Evolutionary conservation across 306 rosid genomes (phyloP).

Genomic region (Ziziphus jujuba): DNA sequence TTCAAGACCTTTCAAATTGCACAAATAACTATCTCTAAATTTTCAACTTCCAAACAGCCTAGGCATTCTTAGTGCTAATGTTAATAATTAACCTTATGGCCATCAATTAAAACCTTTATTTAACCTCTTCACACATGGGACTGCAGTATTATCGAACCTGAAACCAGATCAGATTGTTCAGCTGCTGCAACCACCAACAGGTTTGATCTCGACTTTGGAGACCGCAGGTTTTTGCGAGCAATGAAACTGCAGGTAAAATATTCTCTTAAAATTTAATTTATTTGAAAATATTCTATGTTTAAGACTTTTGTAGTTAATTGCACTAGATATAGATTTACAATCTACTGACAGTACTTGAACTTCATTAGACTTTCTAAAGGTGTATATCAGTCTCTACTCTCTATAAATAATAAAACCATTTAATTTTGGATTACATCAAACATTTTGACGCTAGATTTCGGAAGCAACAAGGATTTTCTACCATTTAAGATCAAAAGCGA

Average conservation of each 20-base stretch:
- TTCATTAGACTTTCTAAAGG: background rate
- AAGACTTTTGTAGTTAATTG: slow-evolving; percentile 3
- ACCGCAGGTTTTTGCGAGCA: slow-evolving; percentile 11
- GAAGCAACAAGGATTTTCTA: too few relatives aligned
- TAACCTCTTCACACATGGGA: slow-evolving; percentile 7
- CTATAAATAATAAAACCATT: background rate
- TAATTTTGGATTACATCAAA: background rate
- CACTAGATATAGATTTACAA: slow-evolving; percentile 6
- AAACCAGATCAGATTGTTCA: slow-evolving; percentile 28
- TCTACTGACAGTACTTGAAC: background rate
- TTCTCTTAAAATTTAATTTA: slow-evolving; percentile 18
- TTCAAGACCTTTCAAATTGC: background rate
- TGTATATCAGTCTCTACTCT: background rate
- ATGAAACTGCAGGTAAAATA: slow-evolving; percentile 19
- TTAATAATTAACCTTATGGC: background rate
- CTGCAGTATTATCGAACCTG: slow-evolving; percentile 12
- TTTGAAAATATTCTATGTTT: background rate
- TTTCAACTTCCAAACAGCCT: slow-evolving; percentile 4
- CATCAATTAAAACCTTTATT: background rate
- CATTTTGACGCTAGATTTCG: background rate
- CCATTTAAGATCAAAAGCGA: too few relatives aligned
- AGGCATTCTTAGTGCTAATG: slow-evolving; percentile 3
- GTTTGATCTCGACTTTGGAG: slow-evolving; percentile 14
- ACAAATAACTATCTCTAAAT: background rate
- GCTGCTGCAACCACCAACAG: slow-evolving; percentile 19